Percentiles rank a stretch among this genome's conserved stretches.
These are phyloP conservation scores for Candida alai DNA, from an alignment of 805 yeast genomes.

Conservation along the genomic window DNA sequence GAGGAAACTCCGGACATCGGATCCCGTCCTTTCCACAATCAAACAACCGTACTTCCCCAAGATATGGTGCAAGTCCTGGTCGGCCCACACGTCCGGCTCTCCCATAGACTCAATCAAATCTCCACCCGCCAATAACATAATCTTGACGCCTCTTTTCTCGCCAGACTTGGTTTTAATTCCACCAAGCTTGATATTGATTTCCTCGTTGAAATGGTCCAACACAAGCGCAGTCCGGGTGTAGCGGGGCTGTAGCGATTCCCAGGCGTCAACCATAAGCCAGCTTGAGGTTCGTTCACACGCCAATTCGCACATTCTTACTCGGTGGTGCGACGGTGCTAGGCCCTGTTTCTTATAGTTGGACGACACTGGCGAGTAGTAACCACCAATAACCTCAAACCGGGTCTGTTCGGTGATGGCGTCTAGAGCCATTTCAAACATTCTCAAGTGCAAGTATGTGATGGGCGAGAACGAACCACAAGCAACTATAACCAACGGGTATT, in stretches of 20 bases:
- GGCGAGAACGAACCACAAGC: slow-evolving; percentile 98
- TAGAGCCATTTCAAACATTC: slow-evolving; percentile 99
- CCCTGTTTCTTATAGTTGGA: slow-evolving; percentile 94
- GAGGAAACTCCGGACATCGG: slow-evolving; percentile 90
- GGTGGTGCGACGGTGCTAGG: slow-evolving; percentile 78
- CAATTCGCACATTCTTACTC: slow-evolving; percentile 96
- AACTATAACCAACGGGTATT: slow-evolving; percentile 87
- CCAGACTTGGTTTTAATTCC: slow-evolving; percentile 68
- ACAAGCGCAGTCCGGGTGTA: slow-evolving; percentile 95
- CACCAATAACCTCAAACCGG: slow-evolving; percentile 92
- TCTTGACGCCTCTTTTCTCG: slow-evolving; percentile 74
- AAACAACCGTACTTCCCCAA: slow-evolving; percentile 94
- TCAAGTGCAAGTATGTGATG: slow-evolving; percentile 85
- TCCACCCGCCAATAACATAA: slow-evolving; percentile 97
- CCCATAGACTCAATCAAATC: slow-evolving; percentile 98
- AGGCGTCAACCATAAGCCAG: slow-evolving; percentile 99
- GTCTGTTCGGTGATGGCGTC: slow-evolving; percentile 91
- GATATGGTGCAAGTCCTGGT: slow-evolving; percentile 89
- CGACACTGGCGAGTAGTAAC: slow-evolving; percentile 90
- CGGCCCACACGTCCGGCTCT: slow-evolving; percentile 99
- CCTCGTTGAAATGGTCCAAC: slow-evolving; percentile 93
- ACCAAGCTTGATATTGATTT: slow-evolving; percentile 83
- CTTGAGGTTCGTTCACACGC: slow-evolving; percentile 96
- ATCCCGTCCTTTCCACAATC: slow-evolving; percentile 94
- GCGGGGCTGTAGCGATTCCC: slow-evolving; percentile 91